phyloP scores from a whole-genome alignment of 257 asterid genomes.

The Voacanga thouarsii region DNA sequence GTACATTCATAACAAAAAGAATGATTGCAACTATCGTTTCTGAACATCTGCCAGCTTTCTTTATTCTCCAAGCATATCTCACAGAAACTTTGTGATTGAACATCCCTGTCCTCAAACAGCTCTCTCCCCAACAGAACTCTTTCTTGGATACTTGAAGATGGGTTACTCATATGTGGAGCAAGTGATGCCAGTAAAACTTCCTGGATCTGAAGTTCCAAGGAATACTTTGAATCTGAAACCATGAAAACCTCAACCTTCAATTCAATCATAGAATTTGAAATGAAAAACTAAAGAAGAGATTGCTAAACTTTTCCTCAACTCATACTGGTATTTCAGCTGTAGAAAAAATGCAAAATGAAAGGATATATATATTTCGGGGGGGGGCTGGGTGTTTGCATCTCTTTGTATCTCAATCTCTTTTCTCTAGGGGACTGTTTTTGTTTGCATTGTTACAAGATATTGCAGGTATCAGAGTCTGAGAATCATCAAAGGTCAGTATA shows the following conservation, averaged over 20 bases:
- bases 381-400: no score
- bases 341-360: not conserved
- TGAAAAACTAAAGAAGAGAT: not conserved
- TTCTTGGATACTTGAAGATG: conserved; percentile 37
- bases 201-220: conserved; percentile 43
- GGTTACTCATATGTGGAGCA: conserved; percentile 13
- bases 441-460: no score
- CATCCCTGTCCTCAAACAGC: not conserved
- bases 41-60: conserved; percentile 60
- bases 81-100: conserved; percentile 32
- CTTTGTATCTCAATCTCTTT: no score
- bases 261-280: not conserved
- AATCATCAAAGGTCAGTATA: no score
- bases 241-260: not conserved
- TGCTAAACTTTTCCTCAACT: not conserved
- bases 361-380: no score
- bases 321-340: not conserved
- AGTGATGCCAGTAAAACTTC: conserved; percentile 48
- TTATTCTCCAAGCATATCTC: conserved; percentile 61
- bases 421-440: no score
- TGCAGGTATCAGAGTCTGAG: no score
- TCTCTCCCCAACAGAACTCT: conserved; percentile 5
- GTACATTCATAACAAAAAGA: conserved; percentile 66
- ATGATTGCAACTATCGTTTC: conserved; percentile 44
- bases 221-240: conserved; percentile 34